A percentile compares a stretch with the other conserved stretches of the same genome.
These are phyloP conservation scores for Candida awuae DNA, from an alignment of 805 yeast genomes.

Conservation along the genomic window DNA sequence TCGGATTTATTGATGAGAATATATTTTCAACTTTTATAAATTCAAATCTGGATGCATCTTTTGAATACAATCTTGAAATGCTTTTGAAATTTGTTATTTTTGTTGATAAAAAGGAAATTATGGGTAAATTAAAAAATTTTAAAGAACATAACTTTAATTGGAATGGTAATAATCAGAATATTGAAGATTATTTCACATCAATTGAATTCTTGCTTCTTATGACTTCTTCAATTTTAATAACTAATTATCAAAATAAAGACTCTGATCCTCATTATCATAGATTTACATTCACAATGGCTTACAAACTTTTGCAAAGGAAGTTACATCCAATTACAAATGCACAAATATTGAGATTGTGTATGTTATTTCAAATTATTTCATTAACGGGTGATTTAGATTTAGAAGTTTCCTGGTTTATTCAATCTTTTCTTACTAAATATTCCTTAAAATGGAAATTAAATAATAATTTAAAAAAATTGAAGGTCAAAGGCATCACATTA, in stretches of 20 bases:
- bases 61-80: not conserved
- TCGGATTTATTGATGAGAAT: conserved; percentile 6
- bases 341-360: conserved; percentile 4
- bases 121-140: conserved; percentile 23
- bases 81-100: conserved; percentile 3
- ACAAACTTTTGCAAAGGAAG: conserved; percentile 28
- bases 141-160: conserved; percentile 16
- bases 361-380: conserved; percentile 6
- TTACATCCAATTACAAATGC: conserved; percentile 1
- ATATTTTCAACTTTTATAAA: not conserved
- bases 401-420: conserved; percentile 24
- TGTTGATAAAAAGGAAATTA: conserved; percentile 2
- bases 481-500: conserved; percentile 24
- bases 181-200: conserved; percentile 24
- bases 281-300: conserved; percentile 43
- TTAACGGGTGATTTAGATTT: not conserved
- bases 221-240: conserved; percentile 42
- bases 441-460: conserved; percentile 37
- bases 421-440: conserved; percentile 45
- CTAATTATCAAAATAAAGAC: conserved; percentile 35
- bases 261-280: conserved; percentile 33
- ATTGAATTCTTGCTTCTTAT: conserved; percentile 46
- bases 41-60: not conserved
- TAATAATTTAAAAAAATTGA: conserved; percentile 33
- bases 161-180: conserved; percentile 8